Evolutionary conservation across 495 filamentous ascomycete species (phyloP).

Genomic region (Neurospora sp.): DNA sequence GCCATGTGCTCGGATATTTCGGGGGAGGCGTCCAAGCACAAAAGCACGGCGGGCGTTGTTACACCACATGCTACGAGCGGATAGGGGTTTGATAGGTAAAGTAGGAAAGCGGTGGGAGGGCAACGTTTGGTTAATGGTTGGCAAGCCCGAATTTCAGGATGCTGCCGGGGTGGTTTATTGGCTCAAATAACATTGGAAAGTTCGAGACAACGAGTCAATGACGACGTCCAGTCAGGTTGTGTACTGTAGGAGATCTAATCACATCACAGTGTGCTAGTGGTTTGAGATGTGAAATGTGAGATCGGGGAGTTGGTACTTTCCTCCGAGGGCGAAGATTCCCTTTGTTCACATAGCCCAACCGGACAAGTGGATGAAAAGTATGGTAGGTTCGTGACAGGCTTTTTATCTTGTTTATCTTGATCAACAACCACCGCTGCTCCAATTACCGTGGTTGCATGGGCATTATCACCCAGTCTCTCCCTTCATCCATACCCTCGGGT

Average conservation of each 20-base stretch:
- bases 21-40: background rate
- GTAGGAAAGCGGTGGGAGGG: background rate
- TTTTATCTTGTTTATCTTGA: background rate
- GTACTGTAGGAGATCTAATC: background rate
- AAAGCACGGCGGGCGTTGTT: background rate
- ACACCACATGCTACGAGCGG: background rate
- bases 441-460: background rate
- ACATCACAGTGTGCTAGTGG: background rate
- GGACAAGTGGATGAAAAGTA: background rate
- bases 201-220: background rate
- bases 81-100: background rate
- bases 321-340: background rate
- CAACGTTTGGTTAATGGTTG: background rate
- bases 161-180: background rate
- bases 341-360: background rate
- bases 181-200: background rate
- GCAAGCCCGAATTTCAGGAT: background rate
- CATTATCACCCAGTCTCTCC: background rate
- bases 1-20: background rate
- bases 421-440: background rate
- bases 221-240: background rate
- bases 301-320: background rate
- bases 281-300: background rate
- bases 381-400: background rate
- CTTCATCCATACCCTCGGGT: background rate